These are phyloP conservation scores for Hypoxylon fuscum DNA, from an alignment of 495 filamentous ascomycete genomes.

Conservation along the genomic window DNA sequence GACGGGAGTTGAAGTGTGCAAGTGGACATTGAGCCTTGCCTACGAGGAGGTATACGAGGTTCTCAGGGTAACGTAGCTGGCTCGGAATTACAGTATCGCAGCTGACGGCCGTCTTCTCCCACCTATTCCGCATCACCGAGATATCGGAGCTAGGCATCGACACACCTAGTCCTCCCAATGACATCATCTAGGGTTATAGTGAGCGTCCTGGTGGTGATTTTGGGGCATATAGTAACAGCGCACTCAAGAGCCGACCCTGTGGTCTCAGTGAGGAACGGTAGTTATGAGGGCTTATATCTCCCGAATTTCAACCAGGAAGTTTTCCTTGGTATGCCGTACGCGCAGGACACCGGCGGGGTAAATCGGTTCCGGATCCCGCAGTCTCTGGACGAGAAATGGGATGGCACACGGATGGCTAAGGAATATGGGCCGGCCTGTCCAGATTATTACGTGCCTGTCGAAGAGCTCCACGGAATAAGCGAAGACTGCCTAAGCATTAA, in stretches of 20 bases:
- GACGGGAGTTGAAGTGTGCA: too few species aligned
- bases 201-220: constrained; percentile 12
- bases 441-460: constrained; percentile 54
- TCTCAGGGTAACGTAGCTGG: too few species aligned
- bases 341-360: constrained; percentile 65
- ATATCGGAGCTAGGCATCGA: neutral
- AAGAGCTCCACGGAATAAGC: constrained; percentile 58
- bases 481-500: constrained; percentile 76
- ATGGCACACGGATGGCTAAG: constrained; percentile 58
- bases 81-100: too few species aligned
- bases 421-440: constrained; percentile 59
- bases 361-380: constrained; percentile 69
- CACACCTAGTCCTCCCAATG: constrained; percentile 12
- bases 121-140: neutral
- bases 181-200: constrained; percentile 1
- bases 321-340: constrained; percentile 74
- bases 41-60: too few species aligned
- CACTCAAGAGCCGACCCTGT: constrained; percentile 21
- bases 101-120: neutral
- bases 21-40: too few species aligned
- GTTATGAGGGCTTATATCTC: constrained; percentile 47
- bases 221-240: constrained; percentile 1
- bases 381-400: constrained; percentile 55
- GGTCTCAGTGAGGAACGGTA: constrained; percentile 44
- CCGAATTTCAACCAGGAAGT: constrained; percentile 51